Evolutionary conservation across 2,329 filamentous ascomycete genomes (phyloP).

Genomic region (Ophiosphaerella herpotricha): DNA sequence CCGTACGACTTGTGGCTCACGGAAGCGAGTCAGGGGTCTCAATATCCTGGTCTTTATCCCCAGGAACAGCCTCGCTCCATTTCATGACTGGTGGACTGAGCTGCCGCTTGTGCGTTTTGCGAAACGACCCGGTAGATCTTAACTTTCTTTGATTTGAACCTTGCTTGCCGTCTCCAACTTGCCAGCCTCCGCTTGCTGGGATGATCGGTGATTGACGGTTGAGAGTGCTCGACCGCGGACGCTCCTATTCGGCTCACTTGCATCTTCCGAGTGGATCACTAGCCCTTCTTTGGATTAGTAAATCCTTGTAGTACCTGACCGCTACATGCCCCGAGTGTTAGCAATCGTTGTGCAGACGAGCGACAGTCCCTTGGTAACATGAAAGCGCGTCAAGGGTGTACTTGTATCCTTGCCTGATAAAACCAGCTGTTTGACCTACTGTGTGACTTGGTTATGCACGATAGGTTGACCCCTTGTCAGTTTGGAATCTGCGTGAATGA

Average conservation of each 20-base stretch:
- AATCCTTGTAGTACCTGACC: constrained; percentile 7
- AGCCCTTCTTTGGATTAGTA: constrained; percentile 6
- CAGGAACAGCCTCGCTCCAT: constrained; percentile 26
- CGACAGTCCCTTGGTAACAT: background rate
- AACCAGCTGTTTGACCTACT: constrained; percentile 14
- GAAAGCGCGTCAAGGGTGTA: background rate
- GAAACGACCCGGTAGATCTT: constrained; percentile 19
- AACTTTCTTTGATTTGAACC: background rate
- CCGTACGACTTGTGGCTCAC: constrained; percentile 23
- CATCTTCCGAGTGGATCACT: constrained; percentile 1
- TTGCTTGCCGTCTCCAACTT: background rate
- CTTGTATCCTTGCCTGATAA: constrained; percentile 7
- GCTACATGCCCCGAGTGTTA: background rate
- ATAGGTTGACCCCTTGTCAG: constrained; percentile 17
- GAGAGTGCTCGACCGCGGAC: background rate
- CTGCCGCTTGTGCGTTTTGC: constrained; percentile 20
- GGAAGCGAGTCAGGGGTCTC: constrained; percentile 34
- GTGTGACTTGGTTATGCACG: constrained; percentile 20
- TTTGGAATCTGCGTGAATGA: constrained; percentile 20
- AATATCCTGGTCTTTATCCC: constrained; percentile 7
- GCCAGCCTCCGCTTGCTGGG: background rate
- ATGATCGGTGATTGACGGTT: background rate
- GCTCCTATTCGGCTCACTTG: background rate
- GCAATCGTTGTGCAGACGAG: no score
- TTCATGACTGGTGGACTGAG: constrained; percentile 29